Evolutionary conservation across 2,329 filamentous ascomycete species (phyloP), one percentile per base, ranked within the genome.

Genomic region (Capronia coronata): DNA sequence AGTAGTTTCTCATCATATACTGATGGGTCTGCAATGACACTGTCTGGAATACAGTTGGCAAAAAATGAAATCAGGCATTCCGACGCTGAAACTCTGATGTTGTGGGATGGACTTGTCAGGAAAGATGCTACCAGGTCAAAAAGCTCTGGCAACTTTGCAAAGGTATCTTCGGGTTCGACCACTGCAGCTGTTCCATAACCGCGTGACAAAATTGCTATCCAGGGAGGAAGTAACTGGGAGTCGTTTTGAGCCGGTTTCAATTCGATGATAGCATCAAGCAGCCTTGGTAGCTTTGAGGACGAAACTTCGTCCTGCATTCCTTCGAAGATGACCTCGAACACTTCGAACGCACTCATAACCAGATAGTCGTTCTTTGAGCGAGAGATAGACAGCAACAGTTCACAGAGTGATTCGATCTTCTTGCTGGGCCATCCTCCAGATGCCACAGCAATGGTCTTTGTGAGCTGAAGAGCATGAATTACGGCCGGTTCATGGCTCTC

Each of bases 261-360:
- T 65, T 97, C 90, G 10, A 85, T 83, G 59, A 98, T 95, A 45
- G 93, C 89, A 57, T 95, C 89, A 61, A 97, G 78, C 10, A 98
- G 77, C 49, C 87, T 80, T 2, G 90, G 89, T 10, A 98, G 76
- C 70, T 97, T 98, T 1, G 87, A 80, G 2, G 89, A 94, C 0
- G 90, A 87, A 42, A 90, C 77, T 59, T 94, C 88, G 58, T 90
- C 85, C 13, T 83, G 79, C 84, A 98, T 90, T 6, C 89, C 86
- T 61, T 86, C 84, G 59, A 98, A 97, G 38, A 97, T 94, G 66
- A 94, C 85, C 67, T 98, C 93, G 62, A 98, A 98, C 2, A 97
- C 91, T 58, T 96, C 91, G 61, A 98, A 96, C 0, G 90, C 86
- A 9, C 87, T 85, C 84, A 97, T 94, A 25, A 90, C 94, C 74